Percentiles rank a stretch among this genome's conserved stretches.
phyloP scores from a whole-genome alignment of 177 flowering plant species.

The Telopea speciosissima region DNA sequence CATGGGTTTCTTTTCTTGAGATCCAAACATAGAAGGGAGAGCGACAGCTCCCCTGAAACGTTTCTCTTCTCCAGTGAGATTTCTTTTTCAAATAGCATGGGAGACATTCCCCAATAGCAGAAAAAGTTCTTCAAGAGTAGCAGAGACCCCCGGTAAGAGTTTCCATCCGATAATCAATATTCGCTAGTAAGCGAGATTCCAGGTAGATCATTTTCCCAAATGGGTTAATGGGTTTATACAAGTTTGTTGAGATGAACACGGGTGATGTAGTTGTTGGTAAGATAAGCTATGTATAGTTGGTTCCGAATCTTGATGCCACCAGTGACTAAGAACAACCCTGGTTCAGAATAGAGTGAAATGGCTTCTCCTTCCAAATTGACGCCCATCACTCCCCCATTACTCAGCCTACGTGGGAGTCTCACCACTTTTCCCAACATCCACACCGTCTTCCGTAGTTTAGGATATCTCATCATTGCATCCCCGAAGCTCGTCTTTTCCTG shows the following conservation, averaged over 20 bases:
- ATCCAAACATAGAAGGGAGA: no score
- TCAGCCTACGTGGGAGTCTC: constrained; percentile 10
- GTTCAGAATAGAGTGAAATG: constrained; percentile 16
- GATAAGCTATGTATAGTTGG: constrained; percentile 11
- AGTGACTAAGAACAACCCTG: constrained; percentile 5
- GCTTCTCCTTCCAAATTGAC: constrained; percentile 64
- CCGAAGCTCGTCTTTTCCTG: constrained; percentile 27
- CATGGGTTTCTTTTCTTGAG: no score
- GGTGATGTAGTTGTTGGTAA: background rate
- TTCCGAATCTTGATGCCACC: constrained; percentile 14
- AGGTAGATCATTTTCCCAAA: no score
- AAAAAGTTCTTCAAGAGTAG: no score
- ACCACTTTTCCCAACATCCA: constrained; percentile 28
- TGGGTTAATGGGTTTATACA: no score
- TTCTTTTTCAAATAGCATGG: no score
- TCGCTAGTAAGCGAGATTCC: no score
- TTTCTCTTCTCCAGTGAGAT: no score
- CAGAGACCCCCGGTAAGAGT: no score
- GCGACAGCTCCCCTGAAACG: no score
- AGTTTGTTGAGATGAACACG: constrained; percentile 8
- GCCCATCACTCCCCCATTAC: constrained; percentile 40
- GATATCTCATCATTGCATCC: constrained; percentile 27
- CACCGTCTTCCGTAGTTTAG: constrained; percentile 33
- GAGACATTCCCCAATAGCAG: no score
- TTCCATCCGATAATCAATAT: no score